These are phyloP conservation scores for Dictyostelium firmibasis DNA, from an alignment of 78 protist species.

Conservation along the genomic window DNA sequence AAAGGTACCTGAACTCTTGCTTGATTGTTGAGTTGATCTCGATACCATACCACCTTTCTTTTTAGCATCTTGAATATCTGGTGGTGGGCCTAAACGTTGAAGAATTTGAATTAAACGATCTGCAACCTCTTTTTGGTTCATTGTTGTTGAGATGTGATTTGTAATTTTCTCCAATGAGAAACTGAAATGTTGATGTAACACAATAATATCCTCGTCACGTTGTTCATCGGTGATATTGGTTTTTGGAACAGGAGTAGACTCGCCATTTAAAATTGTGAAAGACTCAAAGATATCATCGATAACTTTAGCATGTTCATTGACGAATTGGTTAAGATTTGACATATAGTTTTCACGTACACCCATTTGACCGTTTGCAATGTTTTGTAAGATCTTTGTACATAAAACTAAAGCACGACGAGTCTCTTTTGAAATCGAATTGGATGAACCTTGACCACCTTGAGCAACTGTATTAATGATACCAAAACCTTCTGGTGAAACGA, in stretches of 20 bases:
- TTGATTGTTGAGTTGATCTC: constrained; percentile 13
- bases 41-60: constrained; percentile 8
- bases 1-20: neutral
- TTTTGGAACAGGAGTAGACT: neutral
- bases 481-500: constrained; percentile 48
- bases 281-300: constrained; percentile 55
- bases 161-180: constrained; percentile 16
- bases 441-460: neutral
- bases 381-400: constrained; percentile 65
- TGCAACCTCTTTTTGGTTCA: constrained; percentile 27
- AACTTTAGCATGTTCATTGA: constrained; percentile 24
- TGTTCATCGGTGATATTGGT: constrained; percentile 24
- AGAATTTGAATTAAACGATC: constrained; percentile 44
- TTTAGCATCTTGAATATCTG: constrained; percentile 18
- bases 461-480: constrained; percentile 9
- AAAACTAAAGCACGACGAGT: constrained; percentile 61
- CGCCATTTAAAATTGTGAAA: constrained; percentile 8
- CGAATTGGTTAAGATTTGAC: constrained; percentile 50
- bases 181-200: constrained; percentile 23
- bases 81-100: constrained; percentile 77
- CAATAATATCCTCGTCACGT: constrained; percentile 35
- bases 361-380: constrained; percentile 79
- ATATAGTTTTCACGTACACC: constrained; percentile 74
- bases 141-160: neutral
- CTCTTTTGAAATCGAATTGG: neutral